Percentiles rank a stretch among this genome's conserved stretches.
phyloP scores from a whole-genome alignment of 1,139 yeast species.

The Yamadazyma siamensis region DNA sequence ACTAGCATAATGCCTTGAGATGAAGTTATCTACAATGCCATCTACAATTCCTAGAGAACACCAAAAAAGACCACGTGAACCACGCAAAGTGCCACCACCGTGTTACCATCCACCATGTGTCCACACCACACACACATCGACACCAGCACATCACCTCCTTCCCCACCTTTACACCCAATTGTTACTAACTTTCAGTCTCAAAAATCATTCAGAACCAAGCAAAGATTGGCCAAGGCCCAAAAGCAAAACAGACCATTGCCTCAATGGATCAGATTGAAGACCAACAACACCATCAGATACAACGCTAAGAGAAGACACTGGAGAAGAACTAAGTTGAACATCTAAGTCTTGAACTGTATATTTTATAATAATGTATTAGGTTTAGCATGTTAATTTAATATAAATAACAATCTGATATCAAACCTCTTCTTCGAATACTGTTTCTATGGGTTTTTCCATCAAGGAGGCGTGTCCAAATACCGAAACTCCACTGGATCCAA shows the following conservation, averaged over 20 bases:
- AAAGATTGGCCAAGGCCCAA: constrained; percentile 98
- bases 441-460: constrained; percentile 97
- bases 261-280: constrained; percentile 99
- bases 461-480: constrained; percentile 90
- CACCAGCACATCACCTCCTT: too few relatives aligned
- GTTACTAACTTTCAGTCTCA: constrained; percentile 58
- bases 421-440: constrained; percentile 88
- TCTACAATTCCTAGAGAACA: too few relatives aligned
- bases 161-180: too few relatives aligned
- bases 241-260: constrained; percentile 99
- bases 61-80: too few relatives aligned
- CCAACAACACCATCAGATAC: constrained; percentile 97
- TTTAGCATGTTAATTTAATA: constrained; percentile 18
- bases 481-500: constrained; percentile 88
- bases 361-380: constrained; percentile 4
- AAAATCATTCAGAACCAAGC: constrained; percentile 97
- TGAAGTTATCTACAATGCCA: too few relatives aligned
- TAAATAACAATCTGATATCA: constrained; percentile 8
- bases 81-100: too few relatives aligned
- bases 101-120: too few relatives aligned
- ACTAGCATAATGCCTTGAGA: too few relatives aligned
- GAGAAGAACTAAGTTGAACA: constrained; percentile 99
- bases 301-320: constrained; percentile 99
- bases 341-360: constrained; percentile 50
- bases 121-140: too few relatives aligned